These are phyloP conservation scores for Cyberlindnera petersonii DNA, from an alignment of 805 yeast species.

Conservation along the genomic window DNA sequence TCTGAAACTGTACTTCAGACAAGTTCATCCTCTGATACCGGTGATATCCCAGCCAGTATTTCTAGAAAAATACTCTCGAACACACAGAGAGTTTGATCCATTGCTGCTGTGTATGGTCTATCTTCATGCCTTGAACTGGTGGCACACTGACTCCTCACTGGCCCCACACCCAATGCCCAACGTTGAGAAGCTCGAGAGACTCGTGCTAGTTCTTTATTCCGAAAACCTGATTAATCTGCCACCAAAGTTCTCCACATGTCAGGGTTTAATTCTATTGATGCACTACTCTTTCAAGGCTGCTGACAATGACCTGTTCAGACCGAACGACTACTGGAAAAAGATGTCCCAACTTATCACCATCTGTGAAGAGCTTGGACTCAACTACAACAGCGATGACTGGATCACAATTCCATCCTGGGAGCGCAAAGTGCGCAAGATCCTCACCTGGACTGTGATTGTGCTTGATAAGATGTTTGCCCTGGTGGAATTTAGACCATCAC, in stretches of 20 bases:
- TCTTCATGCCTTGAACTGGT: conserved; percentile 27
- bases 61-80: conserved; percentile 28
- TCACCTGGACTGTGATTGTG: conserved; percentile 26
- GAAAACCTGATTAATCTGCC: conserved; percentile 27
- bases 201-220: conserved; percentile 25
- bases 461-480: conserved; percentile 28
- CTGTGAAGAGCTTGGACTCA: conserved; percentile 29
- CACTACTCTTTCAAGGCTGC: conserved; percentile 21
- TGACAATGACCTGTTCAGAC: conserved; percentile 12
- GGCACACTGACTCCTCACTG: conserved; percentile 21
- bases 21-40: conserved; percentile 29
- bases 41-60: conserved; percentile 26
- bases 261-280: conserved; percentile 35
- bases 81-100: conserved; percentile 31
- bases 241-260: conserved; percentile 34
- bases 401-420: conserved; percentile 29
- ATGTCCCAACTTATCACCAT: conserved; percentile 22
- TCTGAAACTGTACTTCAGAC: conserved; percentile 24
- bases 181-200: conserved; percentile 25
- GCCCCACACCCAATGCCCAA: conserved; percentile 17
- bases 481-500: conserved; percentile 26
- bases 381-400: conserved; percentile 26
- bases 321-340: conserved; percentile 22
- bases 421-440: conserved; percentile 24
- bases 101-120: conserved; percentile 26